These are phyloP conservation scores for Trichosanthes cucumerina DNA, from an alignment of 306 rosid species.

Conservation along the genomic window DNA sequence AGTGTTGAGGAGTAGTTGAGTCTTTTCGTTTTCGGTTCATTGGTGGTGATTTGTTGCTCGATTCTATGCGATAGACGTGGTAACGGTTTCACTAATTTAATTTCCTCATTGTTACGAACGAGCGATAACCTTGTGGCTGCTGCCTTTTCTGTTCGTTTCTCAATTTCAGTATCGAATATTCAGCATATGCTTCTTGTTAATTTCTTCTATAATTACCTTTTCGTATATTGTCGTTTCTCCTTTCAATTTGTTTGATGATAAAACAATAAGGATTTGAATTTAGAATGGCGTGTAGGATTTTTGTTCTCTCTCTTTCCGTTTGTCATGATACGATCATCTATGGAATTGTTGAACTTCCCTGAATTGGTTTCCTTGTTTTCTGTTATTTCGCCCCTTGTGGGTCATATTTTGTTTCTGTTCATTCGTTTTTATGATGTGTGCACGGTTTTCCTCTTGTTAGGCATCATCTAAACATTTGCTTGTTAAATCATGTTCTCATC, in stretches of 20 bases:
- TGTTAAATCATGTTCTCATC: not conserved
- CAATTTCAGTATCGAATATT: not conserved
- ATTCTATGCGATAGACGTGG: not conserved
- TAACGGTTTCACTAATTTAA: not conserved
- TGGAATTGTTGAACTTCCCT: not conserved
- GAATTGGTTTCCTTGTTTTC: not conserved
- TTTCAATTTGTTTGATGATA: not conserved
- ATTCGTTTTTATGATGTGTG: not conserved
- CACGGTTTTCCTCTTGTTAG: not conserved
- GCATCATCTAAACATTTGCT: not conserved
- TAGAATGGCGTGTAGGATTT: not conserved
- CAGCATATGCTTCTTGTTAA: not conserved
- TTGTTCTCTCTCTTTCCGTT: not conserved
- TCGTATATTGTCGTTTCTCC: not conserved
- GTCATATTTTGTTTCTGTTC: not conserved
- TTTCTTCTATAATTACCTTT: not conserved
- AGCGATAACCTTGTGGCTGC: not conserved
- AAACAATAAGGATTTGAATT: not conserved
- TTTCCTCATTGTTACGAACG: not conserved
- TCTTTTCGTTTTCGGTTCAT: not conserved
- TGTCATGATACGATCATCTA: not conserved
- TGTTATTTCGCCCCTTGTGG: not conserved
- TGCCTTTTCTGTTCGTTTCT: not conserved
- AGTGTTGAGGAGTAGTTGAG: not conserved
- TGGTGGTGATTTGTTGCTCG: not conserved